Conservation (phyloP, 1,139 yeast species). For the Spencermartinsiella ligniputridi region DNA sequence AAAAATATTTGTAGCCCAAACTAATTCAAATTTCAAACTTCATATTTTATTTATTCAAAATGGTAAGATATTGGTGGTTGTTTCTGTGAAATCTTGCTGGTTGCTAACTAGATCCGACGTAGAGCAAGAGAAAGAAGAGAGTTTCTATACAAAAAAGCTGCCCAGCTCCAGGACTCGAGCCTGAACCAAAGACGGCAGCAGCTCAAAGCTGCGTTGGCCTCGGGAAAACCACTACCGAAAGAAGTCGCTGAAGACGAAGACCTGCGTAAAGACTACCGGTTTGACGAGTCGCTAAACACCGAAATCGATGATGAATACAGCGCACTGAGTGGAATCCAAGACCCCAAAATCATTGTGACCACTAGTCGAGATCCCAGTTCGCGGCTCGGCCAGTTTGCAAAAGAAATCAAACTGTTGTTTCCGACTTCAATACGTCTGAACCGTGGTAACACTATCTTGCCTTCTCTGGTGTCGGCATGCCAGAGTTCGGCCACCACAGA, state of each 20-base stretch:
- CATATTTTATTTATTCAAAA: too few relatives aligned
- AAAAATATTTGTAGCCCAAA: too few relatives aligned
- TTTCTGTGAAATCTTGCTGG: too few relatives aligned
- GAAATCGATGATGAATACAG: conserved; percentile 83
- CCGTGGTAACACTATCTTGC: conserved; percentile 88
- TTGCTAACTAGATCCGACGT: conserved; percentile 65
- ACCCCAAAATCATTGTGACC: conserved; percentile 90
- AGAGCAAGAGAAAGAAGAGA: conserved; percentile 96
- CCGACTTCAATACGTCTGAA: conserved; percentile 87
- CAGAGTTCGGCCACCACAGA: conserved; percentile 74
- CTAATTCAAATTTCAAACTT: too few relatives aligned
- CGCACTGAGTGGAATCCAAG: conserved; percentile 79
- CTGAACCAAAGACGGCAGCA: conserved; percentile 82
- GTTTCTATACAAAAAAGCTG: conserved; percentile 80
- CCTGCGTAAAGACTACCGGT: conserved; percentile 74
- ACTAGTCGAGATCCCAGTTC: conserved; percentile 91
- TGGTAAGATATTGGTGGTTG: background rate
- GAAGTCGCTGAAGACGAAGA: conserved; percentile 85
- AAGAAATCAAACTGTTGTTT: conserved; percentile 82
- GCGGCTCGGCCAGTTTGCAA: conserved; percentile 81
- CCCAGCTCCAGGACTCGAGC: conserved; percentile 84
- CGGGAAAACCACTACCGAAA: conserved; percentile 85
- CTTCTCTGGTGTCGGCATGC: conserved; percentile 82
- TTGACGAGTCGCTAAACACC: conserved; percentile 63
- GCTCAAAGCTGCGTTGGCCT: conserved; percentile 80